phyloP scores from a whole-genome alignment of 2,329 filamentous ascomycete species.

The Sporothrix curviconia region DNA sequence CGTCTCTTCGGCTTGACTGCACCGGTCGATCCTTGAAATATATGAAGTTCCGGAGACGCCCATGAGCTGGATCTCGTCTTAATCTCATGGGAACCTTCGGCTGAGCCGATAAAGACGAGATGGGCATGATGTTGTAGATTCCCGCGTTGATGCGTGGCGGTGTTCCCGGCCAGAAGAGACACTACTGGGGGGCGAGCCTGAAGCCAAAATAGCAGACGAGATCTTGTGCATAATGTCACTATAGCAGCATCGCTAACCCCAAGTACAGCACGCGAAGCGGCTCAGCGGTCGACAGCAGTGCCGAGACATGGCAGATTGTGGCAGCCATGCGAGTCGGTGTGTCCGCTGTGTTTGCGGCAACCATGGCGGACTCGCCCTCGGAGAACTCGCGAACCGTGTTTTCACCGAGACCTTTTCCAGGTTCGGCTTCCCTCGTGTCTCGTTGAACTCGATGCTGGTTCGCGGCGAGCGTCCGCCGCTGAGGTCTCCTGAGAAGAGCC shows the following conservation, averaged over 20 bases:
- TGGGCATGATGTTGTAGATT: constrained; percentile 45
- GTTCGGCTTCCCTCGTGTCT: constrained; percentile 31
- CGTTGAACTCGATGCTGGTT: constrained; percentile 39
- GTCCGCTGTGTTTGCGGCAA: constrained; percentile 25
- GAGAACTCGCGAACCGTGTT: constrained; percentile 40
- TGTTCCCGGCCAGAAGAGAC: background rate
- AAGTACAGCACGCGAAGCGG: constrained; percentile 45
- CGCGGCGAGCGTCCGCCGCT: constrained; percentile 19
- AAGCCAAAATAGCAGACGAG: constrained; percentile 41
- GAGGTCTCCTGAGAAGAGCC: constrained; percentile 21
- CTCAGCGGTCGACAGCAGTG: constrained; percentile 38
- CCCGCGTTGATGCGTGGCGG: constrained; percentile 6
- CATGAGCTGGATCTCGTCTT: constrained; percentile 45
- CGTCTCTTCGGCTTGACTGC: constrained; percentile 33
- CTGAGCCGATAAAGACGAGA: constrained; percentile 42
- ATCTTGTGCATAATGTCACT: constrained; percentile 40
- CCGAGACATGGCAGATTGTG: constrained; percentile 44
- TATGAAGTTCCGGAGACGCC: constrained; percentile 42
- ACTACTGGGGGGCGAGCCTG: constrained; percentile 21
- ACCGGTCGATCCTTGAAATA: constrained; percentile 47
- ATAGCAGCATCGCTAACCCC: constrained; percentile 35
- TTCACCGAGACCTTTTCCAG: constrained; percentile 39
- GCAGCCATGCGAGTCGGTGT: constrained; percentile 33
- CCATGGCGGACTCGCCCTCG: constrained; percentile 33
- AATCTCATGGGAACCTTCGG: constrained; percentile 32